Base-by-base conservation (phyloP, 1,284 basidiomycete species). In the Sanguinoderma infundibulare region DNA sequence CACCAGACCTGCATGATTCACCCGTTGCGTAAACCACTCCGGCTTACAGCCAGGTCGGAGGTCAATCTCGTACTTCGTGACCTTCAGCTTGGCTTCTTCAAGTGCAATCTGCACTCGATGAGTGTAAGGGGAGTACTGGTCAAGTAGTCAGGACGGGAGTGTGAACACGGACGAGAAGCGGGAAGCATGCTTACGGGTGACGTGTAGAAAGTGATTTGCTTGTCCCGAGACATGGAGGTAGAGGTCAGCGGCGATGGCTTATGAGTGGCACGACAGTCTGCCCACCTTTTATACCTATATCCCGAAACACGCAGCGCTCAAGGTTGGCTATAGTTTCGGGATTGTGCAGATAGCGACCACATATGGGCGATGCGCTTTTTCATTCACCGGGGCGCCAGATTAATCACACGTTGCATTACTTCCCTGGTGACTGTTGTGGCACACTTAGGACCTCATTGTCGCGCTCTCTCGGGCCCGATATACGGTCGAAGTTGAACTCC, bases 1-100 rank as follows among this genome's bases (percentile, higher is more conserved):
- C 34, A 78, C 78, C 71, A 77, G 76, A 56, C 70, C 69, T 3
- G 72, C 73, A 2, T 76, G 74, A 69, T 79, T 81, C 50, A 80
- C 72, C 58, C 68, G 67, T 5, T 69, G 67, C 9, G 71, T 63
- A 53, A 71, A 78, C 74, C 74, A 76, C 32, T 65, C 67, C 15
- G 79, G 79, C 68, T 81, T 80, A 70, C 75, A 74, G 40, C 65
- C 65, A 2, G 65, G 65, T 64, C 57, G 55, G 36, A 73, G 62
- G 62, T 73, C 69, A 47, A 73, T 67, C 49, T 71, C 67, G 53
- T 60, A 69, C 8, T 60, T 56, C 4, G 54, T 65, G 49, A 65
- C 68, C 35, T 68, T 26, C 0, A 69, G 67, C 34, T 66, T 66
- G 12, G 70, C 69, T 59, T 73, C 70, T 40, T 60, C 60, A 17